Percentiles rank a stretch among this genome's conserved stretches.
phyloP scores from a whole-genome alignment of 345 rosid species.

The Salix viminalis region DNA sequence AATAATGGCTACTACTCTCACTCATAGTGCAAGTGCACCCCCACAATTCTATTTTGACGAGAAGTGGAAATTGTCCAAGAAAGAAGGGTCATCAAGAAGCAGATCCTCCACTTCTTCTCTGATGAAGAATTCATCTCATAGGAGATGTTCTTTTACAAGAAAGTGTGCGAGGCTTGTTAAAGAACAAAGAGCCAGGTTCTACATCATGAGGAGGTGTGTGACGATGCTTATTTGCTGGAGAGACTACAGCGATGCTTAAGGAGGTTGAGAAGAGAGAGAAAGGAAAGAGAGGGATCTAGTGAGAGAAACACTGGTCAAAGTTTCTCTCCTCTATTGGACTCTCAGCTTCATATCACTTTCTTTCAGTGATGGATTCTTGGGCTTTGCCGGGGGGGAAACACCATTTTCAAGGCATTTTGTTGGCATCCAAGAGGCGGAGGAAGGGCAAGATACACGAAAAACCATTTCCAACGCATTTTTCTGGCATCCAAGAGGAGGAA shows the following conservation, averaged over 20 bases:
- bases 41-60: constrained; percentile 22
- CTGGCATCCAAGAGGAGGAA: constrained; percentile 29
- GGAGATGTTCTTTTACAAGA: constrained; percentile 64
- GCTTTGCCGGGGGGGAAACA: not conserved
- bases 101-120: constrained; percentile 38
- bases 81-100: constrained; percentile 48
- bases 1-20: not conserved
- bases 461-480: constrained; percentile 6
- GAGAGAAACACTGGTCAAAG: not conserved
- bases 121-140: constrained; percentile 32
- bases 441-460: constrained; percentile 7
- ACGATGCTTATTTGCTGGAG: constrained; percentile 95
- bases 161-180: constrained; percentile 78
- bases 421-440: constrained; percentile 30
- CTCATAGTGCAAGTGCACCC: constrained; percentile 21
- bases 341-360: constrained; percentile 7
- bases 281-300: not conserved
- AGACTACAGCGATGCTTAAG: constrained; percentile 69
- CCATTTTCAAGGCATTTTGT: constrained; percentile 9
- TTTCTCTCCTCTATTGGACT: not conserved
- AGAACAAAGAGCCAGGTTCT: constrained; percentile 91
- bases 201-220: constrained; percentile 87
- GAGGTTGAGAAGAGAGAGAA: not conserved
- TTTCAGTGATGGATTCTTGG: constrained; percentile 17
- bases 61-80: constrained; percentile 32